Percentiles rank a stretch among this genome's conserved stretches.
These are phyloP conservation scores for Xerocomellus chrysenteron DNA, from an alignment of 768 basidiomycete genomes.

Conservation along the genomic window DNA sequence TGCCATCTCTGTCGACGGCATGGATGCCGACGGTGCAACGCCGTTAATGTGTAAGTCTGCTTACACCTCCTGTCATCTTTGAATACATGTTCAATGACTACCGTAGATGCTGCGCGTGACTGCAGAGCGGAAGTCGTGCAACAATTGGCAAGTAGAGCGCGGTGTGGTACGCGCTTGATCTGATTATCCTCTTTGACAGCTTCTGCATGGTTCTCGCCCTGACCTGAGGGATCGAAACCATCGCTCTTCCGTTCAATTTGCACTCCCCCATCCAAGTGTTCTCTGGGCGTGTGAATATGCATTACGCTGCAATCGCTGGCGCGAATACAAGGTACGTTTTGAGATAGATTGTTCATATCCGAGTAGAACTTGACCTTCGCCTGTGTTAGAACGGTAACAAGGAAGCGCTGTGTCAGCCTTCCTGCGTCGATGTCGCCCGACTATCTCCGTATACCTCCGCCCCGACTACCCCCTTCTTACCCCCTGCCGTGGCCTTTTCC, in stretches of 20 bases:
- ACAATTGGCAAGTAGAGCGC: slow-evolving; percentile 49
- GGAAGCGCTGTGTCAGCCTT: slow-evolving; percentile 26
- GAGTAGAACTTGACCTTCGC: not conserved
- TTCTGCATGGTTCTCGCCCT: slow-evolving; percentile 68
- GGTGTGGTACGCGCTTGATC: slow-evolving; percentile 2
- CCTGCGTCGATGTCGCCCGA: slow-evolving; percentile 16
- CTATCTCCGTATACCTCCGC: slow-evolving; percentile 29
- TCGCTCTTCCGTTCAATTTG: slow-evolving; percentile 70
- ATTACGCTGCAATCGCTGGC: slow-evolving; percentile 59
- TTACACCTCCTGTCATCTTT: slow-evolving; percentile 1
- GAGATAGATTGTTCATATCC: not conserved
- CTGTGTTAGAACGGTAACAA: slow-evolving; percentile 32
- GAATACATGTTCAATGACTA: not conserved
- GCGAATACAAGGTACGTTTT: slow-evolving; percentile 53
- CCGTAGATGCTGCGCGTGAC: slow-evolving; percentile 74
- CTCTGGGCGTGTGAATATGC: slow-evolving; percentile 71
- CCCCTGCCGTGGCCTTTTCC: slow-evolving; percentile 35
- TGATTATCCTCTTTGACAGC: slow-evolving; percentile 24
- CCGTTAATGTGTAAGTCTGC: slow-evolving; percentile 75
- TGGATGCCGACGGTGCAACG: slow-evolving; percentile 74
- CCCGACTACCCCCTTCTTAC: slow-evolving; percentile 29
- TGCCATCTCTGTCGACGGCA: slow-evolving; percentile 67
- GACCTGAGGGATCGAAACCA: slow-evolving; percentile 72
- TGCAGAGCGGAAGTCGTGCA: slow-evolving; percentile 66
- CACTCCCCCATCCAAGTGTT: slow-evolving; percentile 57